Percentiles rank a stretch among this genome's conserved stretches.
phyloP scores from a whole-genome alignment of 164 flowering plant species.

The Aristolochia contorta region DNA sequence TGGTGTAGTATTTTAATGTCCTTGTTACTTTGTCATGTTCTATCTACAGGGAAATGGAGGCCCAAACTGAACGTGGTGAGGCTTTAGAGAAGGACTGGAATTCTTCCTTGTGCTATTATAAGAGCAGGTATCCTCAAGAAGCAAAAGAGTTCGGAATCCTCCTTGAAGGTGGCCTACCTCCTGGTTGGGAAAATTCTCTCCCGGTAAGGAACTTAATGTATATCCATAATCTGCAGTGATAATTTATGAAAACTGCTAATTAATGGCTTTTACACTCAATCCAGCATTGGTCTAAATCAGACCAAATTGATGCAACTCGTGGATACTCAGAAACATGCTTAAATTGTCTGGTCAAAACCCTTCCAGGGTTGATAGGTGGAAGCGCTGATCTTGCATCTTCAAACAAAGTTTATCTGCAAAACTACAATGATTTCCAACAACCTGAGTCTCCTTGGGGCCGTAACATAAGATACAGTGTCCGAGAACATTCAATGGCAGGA shows the following conservation, averaged over 20 bases:
- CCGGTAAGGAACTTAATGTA: conserved; percentile 24
- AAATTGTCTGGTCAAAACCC: conserved; percentile 32
- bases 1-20: not conserved
- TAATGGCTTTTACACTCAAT: not conserved
- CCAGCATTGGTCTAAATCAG: conserved; percentile 34
- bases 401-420: conserved; percentile 14
- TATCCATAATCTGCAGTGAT: not conserved
- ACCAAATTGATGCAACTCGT: conserved; percentile 45
- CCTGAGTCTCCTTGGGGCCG: conserved; percentile 31
- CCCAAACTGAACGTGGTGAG: conserved; percentile 28
- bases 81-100: conserved; percentile 36
- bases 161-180: conserved; percentile 29
- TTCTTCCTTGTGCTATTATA: conserved; percentile 18
- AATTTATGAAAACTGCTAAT: not conserved
- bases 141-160: conserved; percentile 33
- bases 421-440: conserved; percentile 6
- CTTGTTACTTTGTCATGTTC: not conserved
- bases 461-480: conserved; percentile 46
- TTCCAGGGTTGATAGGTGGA: conserved; percentile 43
- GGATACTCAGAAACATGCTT: conserved; percentile 37
- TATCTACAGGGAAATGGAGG: conserved; percentile 34
- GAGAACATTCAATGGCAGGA: conserved; percentile 59
- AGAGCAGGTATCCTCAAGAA: conserved; percentile 31
- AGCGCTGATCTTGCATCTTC: conserved; percentile 26
- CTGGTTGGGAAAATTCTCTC: conserved; percentile 45